Base-by-base conservation (phyloP, 352 stramenopile genomes). In the Plasmopara halstedii region DNA sequence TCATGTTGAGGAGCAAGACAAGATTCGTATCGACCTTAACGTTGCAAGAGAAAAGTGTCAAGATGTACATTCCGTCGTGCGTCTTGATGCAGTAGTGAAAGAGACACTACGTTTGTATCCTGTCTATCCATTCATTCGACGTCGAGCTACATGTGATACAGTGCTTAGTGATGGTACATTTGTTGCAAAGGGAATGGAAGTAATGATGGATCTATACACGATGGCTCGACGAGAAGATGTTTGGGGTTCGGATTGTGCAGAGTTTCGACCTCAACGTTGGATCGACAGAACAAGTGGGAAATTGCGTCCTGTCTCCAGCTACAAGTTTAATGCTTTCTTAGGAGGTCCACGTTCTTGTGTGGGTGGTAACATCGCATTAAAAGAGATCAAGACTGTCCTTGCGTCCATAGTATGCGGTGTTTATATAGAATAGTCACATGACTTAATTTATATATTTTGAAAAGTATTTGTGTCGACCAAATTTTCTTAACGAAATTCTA, bases 21-120 rank as follows among this genome's bases (percentile, higher is more conserved):
- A 60, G 31, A 41, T 88, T 10, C 36, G 31, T 2, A 6, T 4
- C 11, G 54, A 62, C 6, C 7, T 62, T n/a, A 43, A 48, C 7
- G 21, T 53, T 11, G 53, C 40, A n/a, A 25, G 44, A 5, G 13
- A 53, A 26, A 32, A 39, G 4, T 36, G 26, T 17, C 47, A 50
- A 27, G 58, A 71, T 15, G 10, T 64, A 7, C 32, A 48, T 18
- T 45, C 37, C 6, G 18, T 50, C 21, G 58, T 57, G 14, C 82
- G 76, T 38, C 46, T 86, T 18, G 58, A 73, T 19, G 78, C 70
- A 6, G 58, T 72, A 14, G 53, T 86, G 27, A 73, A 73, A 44
- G 78, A 89, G 50, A 68, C 56, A 14, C 41, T 89, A 31, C 70
- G 78, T 1, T 46, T 89, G 32, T 73, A 75, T 36, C 78, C 78